A percentile compares a stretch with the other conserved stretches of the same genome.
Conservation (phyloP, 2,329 filamentous ascomycete species). For the Arthrobotrys musiformis region DNA sequence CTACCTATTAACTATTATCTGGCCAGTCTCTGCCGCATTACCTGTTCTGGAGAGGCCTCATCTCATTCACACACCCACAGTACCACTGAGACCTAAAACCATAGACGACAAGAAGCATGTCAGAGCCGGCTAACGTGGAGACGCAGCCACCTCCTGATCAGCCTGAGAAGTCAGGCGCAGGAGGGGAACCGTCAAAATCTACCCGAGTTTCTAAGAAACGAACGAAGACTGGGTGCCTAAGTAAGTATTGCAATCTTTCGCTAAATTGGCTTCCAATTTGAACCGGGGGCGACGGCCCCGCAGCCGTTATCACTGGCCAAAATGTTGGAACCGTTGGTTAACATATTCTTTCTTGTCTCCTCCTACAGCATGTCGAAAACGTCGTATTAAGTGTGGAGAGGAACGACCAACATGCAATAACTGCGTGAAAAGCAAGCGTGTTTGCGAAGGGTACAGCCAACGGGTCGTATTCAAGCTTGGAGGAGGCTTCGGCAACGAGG, state of each 20-base stretch:
- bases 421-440: conserved; percentile 84
- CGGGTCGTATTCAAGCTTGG: conserved; percentile 77
- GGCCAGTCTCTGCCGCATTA: conserved; percentile 50
- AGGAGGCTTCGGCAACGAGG: conserved; percentile 47
- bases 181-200: conserved; percentile 46
- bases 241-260: conserved; percentile 55
- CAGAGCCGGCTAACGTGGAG: conserved; percentile 89
- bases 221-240: conserved; percentile 60
- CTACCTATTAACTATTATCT: background rate
- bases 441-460: conserved; percentile 85
- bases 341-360: background rate
- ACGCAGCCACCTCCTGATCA: conserved; percentile 71
- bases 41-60: conserved; percentile 54
- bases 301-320: background rate
- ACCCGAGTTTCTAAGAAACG: conserved; percentile 59
- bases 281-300: conserved; percentile 8
- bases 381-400: conserved; percentile 97
- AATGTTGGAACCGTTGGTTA: conserved; percentile 24
- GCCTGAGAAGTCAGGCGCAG: conserved; percentile 46
- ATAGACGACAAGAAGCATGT: conserved; percentile 75
- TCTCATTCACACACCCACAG: conserved; percentile 56
- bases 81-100: conserved; percentile 60
- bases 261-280: background rate
- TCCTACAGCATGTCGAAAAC: conserved; percentile 80
- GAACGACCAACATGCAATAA: conserved; percentile 83